Evolutionary conservation across 2,329 filamentous ascomycete species (phyloP), one percentile per base, ranked within the genome.

Genomic region (Ilyonectria sp.): DNA sequence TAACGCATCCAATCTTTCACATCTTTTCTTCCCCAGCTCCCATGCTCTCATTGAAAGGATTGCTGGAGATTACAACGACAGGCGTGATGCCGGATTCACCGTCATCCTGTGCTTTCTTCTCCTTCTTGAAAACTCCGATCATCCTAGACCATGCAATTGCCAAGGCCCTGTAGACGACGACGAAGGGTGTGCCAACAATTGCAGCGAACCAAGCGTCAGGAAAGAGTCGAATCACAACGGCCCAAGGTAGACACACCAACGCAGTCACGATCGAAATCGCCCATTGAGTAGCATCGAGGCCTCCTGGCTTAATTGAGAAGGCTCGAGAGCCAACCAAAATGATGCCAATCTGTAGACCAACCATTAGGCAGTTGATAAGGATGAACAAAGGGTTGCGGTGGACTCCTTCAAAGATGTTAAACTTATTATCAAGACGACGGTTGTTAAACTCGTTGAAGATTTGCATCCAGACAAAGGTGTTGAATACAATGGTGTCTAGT

Each of bases 371-470:
- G 80, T 94, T 93, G 81, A 97, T 97, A 29, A 84, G 84, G 35
- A 95, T 86, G 83, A 97, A 97, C 85, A 95, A 95, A 77, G 86
- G 90, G 78, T 97, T 97, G 73, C 86, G 87, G 21, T 88, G 86
- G 64, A 97, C 89, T 61, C 93, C 93, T 79, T 97, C 94, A 65
- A 97, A 94, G 64, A 97, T 92, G 79, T 97, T 97, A 83, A 96
- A 91, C 63, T 89, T 90, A 81, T 97, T 97, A 80, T 97, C 94
- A 17, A 97, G 87, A 15, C 89, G 87, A 37, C 89, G 85, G 75
- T 89, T 90, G 79, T 91, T 91, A 81, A 90, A 87, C 78, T 90
- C 86, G 77, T 92, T 92, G 82, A 92, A 92, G 68, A 92, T 91
- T 74, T 92, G 90, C 85, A 92, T 89, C 90, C 90, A 92, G 2